These are phyloP conservation scores for Gypsophila paniculata DNA, from an alignment of 179 eudicot genomes.

Conservation along the genomic window DNA sequence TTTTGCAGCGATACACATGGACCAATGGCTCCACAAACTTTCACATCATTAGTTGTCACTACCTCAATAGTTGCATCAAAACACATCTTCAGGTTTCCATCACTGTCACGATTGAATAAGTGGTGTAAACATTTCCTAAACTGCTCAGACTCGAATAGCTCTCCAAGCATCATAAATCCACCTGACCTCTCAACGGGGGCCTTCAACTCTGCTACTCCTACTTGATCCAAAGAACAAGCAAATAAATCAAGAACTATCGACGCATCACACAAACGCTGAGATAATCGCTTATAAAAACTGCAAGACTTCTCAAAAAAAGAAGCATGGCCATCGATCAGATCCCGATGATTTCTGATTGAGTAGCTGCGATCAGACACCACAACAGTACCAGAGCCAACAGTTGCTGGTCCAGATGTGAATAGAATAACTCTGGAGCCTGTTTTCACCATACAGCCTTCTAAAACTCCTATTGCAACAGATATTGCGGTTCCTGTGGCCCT, in stretches of 20 bases:
- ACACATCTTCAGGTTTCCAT: constrained; percentile 73
- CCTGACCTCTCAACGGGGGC: constrained; percentile 73
- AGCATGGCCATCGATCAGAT: constrained; percentile 58
- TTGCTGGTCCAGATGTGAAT: constrained; percentile 93
- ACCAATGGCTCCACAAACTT: constrained; percentile 88
- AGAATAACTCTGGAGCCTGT: constrained; percentile 78
- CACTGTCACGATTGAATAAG: constrained; percentile 54
- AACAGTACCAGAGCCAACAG: constrained; percentile 84
- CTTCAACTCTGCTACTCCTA: constrained; percentile 88
- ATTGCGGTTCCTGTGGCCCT: constrained; percentile 88
- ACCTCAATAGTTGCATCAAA: constrained; percentile 89
- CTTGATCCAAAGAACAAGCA: constrained; percentile 98
- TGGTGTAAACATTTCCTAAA: constrained; percentile 72
- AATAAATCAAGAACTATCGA: constrained; percentile 90
- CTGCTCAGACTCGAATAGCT: constrained; percentile 77
- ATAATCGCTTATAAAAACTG: constrained; percentile 54
- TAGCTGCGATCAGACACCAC: constrained; percentile 54
- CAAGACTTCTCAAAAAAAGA: constrained; percentile 53
- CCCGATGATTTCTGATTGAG: constrained; percentile 81
- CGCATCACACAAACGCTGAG: constrained; percentile 52
- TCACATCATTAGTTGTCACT: constrained; percentile 73
- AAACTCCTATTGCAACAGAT: constrained; percentile 73
- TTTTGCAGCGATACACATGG: constrained; percentile 80
- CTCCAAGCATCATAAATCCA: constrained; percentile 88
- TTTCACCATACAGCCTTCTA: constrained; percentile 65